These are phyloP conservation scores for Musa troglodytarum DNA, from an alignment of 176 grass and related monocot genomes.

Conservation along the genomic window DNA sequence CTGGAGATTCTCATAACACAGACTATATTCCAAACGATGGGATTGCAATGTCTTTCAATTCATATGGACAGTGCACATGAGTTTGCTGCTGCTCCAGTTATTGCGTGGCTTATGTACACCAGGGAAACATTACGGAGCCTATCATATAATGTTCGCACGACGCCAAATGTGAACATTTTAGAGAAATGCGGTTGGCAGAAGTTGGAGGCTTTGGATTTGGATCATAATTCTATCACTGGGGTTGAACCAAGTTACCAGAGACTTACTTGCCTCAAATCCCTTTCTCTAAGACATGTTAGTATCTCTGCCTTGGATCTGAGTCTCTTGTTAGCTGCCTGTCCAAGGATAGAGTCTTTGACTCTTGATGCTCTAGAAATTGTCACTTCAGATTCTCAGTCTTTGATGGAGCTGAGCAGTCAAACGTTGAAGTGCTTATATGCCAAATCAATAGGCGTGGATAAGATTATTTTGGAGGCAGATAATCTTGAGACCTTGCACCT, in stretches of 20 bases:
- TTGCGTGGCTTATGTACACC: slow-evolving; percentile 95
- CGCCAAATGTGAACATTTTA: slow-evolving; percentile 71
- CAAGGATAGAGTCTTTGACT: slow-evolving; percentile 72
- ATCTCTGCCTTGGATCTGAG: slow-evolving; percentile 87
- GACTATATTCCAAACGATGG: slow-evolving; percentile 84
- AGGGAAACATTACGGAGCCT: slow-evolving; percentile 62
- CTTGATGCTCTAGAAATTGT: slow-evolving; percentile 96
- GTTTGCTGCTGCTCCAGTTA: slow-evolving; percentile 84
- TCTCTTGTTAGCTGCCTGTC: slow-evolving; percentile 64
- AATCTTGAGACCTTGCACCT: slow-evolving; percentile 78
- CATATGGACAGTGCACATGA: slow-evolving; percentile 72
- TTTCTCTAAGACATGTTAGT: slow-evolving; percentile 75
- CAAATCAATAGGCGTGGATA: slow-evolving; percentile 75
- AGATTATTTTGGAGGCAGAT: slow-evolving; percentile 82
- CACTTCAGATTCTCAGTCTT: slow-evolving; percentile 60
- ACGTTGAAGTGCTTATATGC: slow-evolving; percentile 72
- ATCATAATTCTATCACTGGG: slow-evolving; percentile 78
- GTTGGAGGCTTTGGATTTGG: slow-evolving; percentile 77
- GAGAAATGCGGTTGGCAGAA: slow-evolving; percentile 82
- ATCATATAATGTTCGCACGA: slow-evolving; percentile 80
- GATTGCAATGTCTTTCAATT: slow-evolving; percentile 74
- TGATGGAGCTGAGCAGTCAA: slow-evolving; percentile 67
- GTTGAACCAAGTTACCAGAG: slow-evolving; percentile 95
- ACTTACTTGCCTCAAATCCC: slow-evolving; percentile 84
- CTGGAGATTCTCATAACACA: slow-evolving; percentile 89